These are phyloP conservation scores for Pichia inconspicua DNA, from an alignment of 1,139 yeast genomes.

Conservation along the genomic window DNA sequence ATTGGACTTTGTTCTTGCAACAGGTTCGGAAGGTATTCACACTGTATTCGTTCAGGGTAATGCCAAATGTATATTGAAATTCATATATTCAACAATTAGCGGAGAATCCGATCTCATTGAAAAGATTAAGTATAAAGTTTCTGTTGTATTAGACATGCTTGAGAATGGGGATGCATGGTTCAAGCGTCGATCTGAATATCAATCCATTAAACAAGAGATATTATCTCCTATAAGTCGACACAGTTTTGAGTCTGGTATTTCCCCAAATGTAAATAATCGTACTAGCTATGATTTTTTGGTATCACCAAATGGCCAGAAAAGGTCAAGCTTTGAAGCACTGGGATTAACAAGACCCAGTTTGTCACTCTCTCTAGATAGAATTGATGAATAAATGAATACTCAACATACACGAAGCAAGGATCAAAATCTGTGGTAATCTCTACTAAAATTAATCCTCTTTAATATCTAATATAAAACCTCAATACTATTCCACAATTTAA, in stretches of 20 bases:
- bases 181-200: constrained; percentile 3
- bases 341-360: not conserved
- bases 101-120: not conserved
- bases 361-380: not conserved
- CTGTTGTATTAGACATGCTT: constrained; percentile 1
- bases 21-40: constrained; percentile 5
- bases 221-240: constrained; percentile 6
- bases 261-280: not conserved
- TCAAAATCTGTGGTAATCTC: too few relatives aligned
- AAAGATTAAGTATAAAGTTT: not conserved
- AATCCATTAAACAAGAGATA: constrained; percentile 5
- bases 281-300: constrained; percentile 2
- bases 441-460: too few relatives aligned
- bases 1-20: constrained; percentile 1
- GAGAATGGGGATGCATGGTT: constrained; percentile 1
- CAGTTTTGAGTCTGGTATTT: constrained; percentile 4
- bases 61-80: constrained; percentile 2
- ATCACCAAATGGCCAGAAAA: not conserved
- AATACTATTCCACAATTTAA: too few relatives aligned
- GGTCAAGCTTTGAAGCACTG: not conserved
- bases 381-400: not conserved
- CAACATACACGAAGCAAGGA: too few relatives aligned
- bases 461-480: too few relatives aligned
- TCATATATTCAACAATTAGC: not conserved
- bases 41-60: constrained; percentile 1